phyloP scores from a whole-genome alignment of 2,329 filamentous ascomycete species.

The Aspergillus thermomutatus region DNA sequence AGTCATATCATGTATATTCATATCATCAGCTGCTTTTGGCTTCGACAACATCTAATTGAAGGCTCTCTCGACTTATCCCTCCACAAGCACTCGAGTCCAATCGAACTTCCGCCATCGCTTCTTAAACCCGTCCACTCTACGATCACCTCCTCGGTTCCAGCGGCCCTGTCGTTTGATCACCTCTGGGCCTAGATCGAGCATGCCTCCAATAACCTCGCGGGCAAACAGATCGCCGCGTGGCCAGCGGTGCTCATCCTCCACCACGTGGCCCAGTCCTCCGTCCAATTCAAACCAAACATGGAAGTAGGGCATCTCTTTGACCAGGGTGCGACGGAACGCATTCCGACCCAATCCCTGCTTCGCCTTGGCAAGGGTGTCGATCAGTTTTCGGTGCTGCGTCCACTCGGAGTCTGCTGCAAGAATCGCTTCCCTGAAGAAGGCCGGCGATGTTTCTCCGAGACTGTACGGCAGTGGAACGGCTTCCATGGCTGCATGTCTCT shows the following conservation, averaged over 20 bases:
- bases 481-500: conserved; percentile 79
- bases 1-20: background rate
- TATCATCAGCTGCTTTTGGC: background rate
- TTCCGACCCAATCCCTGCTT: conserved; percentile 66
- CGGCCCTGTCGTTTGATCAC: conserved; percentile 85
- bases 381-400: conserved; percentile 91
- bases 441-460: conserved; percentile 85
- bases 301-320: conserved; percentile 98
- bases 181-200: conserved; percentile 78
- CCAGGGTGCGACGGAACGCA: conserved; percentile 78
- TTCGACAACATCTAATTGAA: background rate
- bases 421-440: conserved; percentile 94
- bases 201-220: conserved; percentile 85
- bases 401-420: conserved; percentile 85
- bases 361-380: conserved; percentile 68
- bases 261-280: conserved; percentile 85
- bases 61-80: conserved; percentile 31
- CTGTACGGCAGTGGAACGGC: conserved; percentile 86
- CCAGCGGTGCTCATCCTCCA: conserved; percentile 83
- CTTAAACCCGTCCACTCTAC: conserved; percentile 71
- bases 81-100: conserved; percentile 67
- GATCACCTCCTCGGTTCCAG: conserved; percentile 68
- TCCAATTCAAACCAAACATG: conserved; percentile 95
- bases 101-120: conserved; percentile 91
- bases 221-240: conserved; percentile 90